These are phyloP conservation scores for Excoecaria cochinchinensis DNA, from an alignment of 345 rosid genomes.

Conservation along the genomic window DNA sequence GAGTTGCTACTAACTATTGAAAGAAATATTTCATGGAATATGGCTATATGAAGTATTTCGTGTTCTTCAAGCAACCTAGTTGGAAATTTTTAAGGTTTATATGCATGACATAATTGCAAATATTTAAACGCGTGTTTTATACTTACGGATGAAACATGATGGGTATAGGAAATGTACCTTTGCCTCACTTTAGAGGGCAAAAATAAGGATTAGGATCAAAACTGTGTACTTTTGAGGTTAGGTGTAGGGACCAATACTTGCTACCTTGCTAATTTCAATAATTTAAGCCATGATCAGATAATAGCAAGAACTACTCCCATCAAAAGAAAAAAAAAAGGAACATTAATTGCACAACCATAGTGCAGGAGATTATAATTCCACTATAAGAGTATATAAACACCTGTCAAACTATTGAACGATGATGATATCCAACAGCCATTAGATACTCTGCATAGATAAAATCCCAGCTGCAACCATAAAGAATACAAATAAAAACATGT, in stretches of 20 bases:
- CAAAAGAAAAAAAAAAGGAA: neutral
- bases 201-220: neutral
- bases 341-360: neutral
- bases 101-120: neutral
- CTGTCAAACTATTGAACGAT: constrained; percentile 99
- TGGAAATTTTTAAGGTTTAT: neutral
- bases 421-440: constrained; percentile 93
- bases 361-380: no score
- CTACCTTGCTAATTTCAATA: neutral
- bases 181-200: neutral
- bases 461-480: constrained; percentile 69
- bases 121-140: neutral
- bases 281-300: neutral
- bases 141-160: neutral
- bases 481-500: neutral
- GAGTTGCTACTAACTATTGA: neutral
- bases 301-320: neutral
- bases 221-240: neutral
- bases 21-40: constrained; percentile 3
- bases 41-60: neutral
- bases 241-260: neutral
- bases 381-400: constrained; percentile 28
- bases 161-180: neutral
- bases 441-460: constrained; percentile 98
- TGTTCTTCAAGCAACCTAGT: neutral